Percentiles rank a stretch among this genome's conserved stretches.
phyloP scores from a whole-genome alignment of 139 green algal species.

The Zygnema cylindricum region DNA sequence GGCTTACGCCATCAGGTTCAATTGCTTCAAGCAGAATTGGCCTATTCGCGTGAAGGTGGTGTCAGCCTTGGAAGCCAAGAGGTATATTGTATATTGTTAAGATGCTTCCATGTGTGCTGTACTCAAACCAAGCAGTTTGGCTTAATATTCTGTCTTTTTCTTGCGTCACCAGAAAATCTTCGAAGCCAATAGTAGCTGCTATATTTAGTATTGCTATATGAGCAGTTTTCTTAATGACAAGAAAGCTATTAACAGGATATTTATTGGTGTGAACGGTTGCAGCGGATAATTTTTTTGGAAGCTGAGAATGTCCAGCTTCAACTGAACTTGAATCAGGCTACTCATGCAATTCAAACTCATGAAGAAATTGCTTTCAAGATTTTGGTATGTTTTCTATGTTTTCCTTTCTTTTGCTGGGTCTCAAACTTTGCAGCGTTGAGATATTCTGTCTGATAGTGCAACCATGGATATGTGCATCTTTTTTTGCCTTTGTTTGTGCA shows the following conservation, averaged over 20 bases:
- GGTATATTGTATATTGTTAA: constrained; percentile 13
- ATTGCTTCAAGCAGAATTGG: constrained; percentile 51
- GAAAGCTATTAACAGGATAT: background rate
- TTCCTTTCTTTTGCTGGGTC: background rate
- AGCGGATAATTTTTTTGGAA: background rate
- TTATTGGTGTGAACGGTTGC: background rate
- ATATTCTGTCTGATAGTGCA: background rate
- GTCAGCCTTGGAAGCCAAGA: background rate
- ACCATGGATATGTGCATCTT: background rate
- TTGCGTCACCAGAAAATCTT: background rate
- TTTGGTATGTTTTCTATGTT: background rate
- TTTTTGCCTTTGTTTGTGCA: no score
- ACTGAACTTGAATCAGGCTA: background rate
- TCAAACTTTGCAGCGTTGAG: background rate
- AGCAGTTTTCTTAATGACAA: background rate
- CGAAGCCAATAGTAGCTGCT: background rate
- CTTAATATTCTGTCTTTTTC: background rate
- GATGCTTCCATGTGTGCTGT: background rate
- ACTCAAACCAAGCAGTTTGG: background rate
- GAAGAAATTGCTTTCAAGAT: background rate
- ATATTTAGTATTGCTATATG: background rate
- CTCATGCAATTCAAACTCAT: background rate
- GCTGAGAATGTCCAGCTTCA: background rate
- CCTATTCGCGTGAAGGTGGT: background rate
- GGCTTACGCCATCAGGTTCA: constrained; percentile 76